These are phyloP conservation scores for Xylariaceae sp. DNA, from an alignment of 2,329 filamentous ascomycete genomes.

Conservation along the genomic window DNA sequence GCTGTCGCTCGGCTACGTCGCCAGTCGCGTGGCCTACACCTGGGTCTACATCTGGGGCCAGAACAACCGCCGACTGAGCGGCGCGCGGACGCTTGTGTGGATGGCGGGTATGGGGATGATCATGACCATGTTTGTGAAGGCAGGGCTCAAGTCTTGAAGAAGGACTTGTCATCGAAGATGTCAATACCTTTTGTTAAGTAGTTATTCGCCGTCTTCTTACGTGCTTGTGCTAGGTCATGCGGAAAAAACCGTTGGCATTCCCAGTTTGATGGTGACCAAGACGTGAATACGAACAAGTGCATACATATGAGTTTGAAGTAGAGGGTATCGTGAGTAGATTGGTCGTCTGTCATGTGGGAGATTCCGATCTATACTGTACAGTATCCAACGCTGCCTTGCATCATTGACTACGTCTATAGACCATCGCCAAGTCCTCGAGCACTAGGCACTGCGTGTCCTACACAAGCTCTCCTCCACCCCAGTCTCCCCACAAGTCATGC, in stretches of 20 bases:
- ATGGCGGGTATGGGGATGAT: slow-evolving; percentile 8
- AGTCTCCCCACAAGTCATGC: slow-evolving; percentile 52
- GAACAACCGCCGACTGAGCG: slow-evolving; percentile 16
- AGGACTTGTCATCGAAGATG: too few relatives aligned
- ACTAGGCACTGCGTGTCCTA: slow-evolving; percentile 1
- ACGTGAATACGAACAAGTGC: too few relatives aligned
- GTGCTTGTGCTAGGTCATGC: too few relatives aligned
- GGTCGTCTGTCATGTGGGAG: neutral
- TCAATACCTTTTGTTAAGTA: too few relatives aligned
- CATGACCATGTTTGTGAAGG: slow-evolving; percentile 22
- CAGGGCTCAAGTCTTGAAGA: slow-evolving; percentile 15
- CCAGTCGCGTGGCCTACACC: slow-evolving; percentile 22
- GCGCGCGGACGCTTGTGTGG: slow-evolving; percentile 21
- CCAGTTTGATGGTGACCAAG: too few relatives aligned
- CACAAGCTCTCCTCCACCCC: slow-evolving; percentile 17
- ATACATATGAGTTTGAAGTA: neutral
- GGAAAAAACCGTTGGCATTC: too few relatives aligned
- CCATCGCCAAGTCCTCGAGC: neutral
- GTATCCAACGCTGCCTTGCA: neutral
- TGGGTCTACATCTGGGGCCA: slow-evolving; percentile 24
- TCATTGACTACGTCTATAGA: too few relatives aligned
- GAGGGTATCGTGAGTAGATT: neutral
- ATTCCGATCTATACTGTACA: neutral
- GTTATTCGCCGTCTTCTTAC: too few relatives aligned
- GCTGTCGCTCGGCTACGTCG: slow-evolving; percentile 19